phyloP scores from a whole-genome alignment of 768 basidiomycete species.

The Mycena alexandri region DNA sequence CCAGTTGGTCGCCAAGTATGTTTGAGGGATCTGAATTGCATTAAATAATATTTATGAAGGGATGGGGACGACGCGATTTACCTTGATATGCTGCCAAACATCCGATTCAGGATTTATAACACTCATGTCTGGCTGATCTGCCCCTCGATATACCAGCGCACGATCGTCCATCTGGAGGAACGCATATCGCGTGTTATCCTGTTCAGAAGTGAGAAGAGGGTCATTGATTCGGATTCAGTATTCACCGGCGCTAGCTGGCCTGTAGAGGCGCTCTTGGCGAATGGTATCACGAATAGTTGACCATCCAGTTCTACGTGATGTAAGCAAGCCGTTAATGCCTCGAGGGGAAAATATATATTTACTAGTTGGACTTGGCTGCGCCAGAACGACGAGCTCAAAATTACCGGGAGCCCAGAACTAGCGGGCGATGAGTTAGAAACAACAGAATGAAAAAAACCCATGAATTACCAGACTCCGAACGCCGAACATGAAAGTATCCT shows the following conservation, averaged over 20 bases:
- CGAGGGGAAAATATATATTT: slow-evolving; percentile 37
- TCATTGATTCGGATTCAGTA: slow-evolving; percentile 20
- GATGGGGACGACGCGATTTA: slow-evolving; percentile 39
- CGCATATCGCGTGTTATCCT: slow-evolving; percentile 97
- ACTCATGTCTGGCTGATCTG: slow-evolving; percentile 98
- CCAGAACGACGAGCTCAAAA: slow-evolving; percentile 86
- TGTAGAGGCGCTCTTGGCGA: slow-evolving; percentile 95
- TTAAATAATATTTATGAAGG: neutral
- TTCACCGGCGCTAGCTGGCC: slow-evolving; percentile 91
- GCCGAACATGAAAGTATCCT: slow-evolving; percentile 90
- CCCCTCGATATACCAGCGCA: slow-evolving; percentile 92
- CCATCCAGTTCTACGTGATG: slow-evolving; percentile 63
- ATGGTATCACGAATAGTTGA: slow-evolving; percentile 88
- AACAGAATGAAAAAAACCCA: neutral
- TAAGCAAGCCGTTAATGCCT: slow-evolving; percentile 11
- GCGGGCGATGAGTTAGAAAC: slow-evolving; percentile 24
- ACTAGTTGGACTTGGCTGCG: slow-evolving; percentile 68
- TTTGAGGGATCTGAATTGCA: slow-evolving; percentile 81
- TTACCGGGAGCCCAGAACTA: slow-evolving; percentile 97
- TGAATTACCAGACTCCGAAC: slow-evolving; percentile 71
- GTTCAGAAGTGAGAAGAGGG: slow-evolving; percentile 5
- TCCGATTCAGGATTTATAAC: slow-evolving; percentile 98
- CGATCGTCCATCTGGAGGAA: slow-evolving; percentile 97
- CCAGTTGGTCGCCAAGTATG: slow-evolving; percentile 93
- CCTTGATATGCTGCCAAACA: slow-evolving; percentile 98